These are phyloP conservation scores for Trypethelium eluteriae DNA, from an alignment of 495 filamentous ascomycete genomes.

Conservation along the genomic window DNA sequence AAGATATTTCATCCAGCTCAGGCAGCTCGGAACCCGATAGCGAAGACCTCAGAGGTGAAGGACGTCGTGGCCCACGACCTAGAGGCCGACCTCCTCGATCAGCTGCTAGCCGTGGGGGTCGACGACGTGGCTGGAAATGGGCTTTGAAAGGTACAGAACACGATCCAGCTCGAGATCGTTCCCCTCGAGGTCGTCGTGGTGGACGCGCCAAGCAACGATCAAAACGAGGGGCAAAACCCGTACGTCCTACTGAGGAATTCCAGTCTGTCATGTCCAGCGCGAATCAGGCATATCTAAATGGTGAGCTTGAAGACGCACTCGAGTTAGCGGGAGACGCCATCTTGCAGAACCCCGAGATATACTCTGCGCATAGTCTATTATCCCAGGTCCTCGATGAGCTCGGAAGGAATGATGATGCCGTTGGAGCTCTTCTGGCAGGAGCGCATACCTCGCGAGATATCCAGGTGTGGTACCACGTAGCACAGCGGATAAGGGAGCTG, in stretches of 20 bases:
- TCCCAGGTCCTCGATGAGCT: slow-evolving; percentile 63
- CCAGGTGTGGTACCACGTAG: slow-evolving; percentile 59
- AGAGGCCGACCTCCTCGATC: neutral
- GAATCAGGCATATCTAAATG: slow-evolving; percentile 30
- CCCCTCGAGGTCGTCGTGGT: neutral
- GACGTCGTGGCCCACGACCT: neutral
- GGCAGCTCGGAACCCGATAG: neutral
- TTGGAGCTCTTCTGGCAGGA: slow-evolving; percentile 61
- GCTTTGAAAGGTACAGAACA: slow-evolving; percentile 18
- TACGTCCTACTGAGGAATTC: slow-evolving; percentile 23
- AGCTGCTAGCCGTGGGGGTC: slow-evolving; percentile 4
- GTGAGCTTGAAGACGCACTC: slow-evolving; percentile 56
- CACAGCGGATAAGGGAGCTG: slow-evolving; percentile 56
- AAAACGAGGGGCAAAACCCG: slow-evolving; percentile 9
- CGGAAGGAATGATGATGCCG: slow-evolving; percentile 58
- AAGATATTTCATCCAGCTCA: neutral
- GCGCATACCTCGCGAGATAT: slow-evolving; percentile 64
- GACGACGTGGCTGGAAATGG: slow-evolving; percentile 19
- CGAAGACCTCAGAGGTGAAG: slow-evolving; percentile 1
- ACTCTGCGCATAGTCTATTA: slow-evolving; percentile 65
- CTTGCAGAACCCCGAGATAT: slow-evolving; percentile 75
- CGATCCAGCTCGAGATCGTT: slow-evolving; percentile 9
- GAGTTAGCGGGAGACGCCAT: slow-evolving; percentile 60
- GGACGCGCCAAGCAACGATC: slow-evolving; percentile 6
- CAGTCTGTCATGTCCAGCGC: slow-evolving; percentile 19